These are phyloP conservation scores for Termitomyces sp. DNA, from an alignment of 768 basidiomycete species.

Conservation along the genomic window DNA sequence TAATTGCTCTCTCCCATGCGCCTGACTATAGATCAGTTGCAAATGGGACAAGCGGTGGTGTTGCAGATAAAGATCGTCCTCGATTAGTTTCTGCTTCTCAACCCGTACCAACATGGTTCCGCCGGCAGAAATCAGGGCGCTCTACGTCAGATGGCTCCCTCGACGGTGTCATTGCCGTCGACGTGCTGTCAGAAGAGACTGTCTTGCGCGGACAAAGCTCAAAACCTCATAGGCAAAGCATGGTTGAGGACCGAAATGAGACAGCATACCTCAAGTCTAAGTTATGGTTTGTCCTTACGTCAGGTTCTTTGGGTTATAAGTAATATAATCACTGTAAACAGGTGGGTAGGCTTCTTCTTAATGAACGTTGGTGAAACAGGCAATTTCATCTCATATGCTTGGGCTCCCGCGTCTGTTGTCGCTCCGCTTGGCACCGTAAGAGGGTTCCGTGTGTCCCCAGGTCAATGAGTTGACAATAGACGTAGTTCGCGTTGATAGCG, in stretches of 20 bases:
- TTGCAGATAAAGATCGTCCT: not conserved
- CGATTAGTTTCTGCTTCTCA: constrained; percentile 24
- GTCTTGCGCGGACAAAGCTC: constrained; percentile 19
- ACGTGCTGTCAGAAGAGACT: constrained; percentile 35
- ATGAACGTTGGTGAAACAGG: constrained; percentile 90
- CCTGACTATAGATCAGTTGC: constrained; percentile 13
- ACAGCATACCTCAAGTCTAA: constrained; percentile 79
- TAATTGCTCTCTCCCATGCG: constrained; percentile 12
- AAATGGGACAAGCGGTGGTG: not conserved
- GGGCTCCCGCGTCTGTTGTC: constrained; percentile 87
- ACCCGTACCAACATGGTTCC: constrained; percentile 28
- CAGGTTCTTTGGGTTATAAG: not conserved
- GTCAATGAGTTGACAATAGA: constrained; percentile 6
- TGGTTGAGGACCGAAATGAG: constrained; percentile 46
- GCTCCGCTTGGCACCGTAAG: constrained; percentile 93
- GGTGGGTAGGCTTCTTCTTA: constrained; percentile 87
- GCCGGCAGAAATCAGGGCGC: constrained; percentile 13
- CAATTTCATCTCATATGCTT: constrained; percentile 90
- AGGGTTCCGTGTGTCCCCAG: constrained; percentile 11
- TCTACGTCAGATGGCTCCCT: constrained; percentile 3
- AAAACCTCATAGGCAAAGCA: constrained; percentile 10
- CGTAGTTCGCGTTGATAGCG: constrained; percentile 84
- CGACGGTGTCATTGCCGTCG: constrained; percentile 29
- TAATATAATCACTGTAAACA: constrained; percentile 20
- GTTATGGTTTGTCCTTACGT: constrained; percentile 53